Base-by-base conservation (phyloP, 352 stramenopile species). In the Globisporangium acanthophoron region DNA sequence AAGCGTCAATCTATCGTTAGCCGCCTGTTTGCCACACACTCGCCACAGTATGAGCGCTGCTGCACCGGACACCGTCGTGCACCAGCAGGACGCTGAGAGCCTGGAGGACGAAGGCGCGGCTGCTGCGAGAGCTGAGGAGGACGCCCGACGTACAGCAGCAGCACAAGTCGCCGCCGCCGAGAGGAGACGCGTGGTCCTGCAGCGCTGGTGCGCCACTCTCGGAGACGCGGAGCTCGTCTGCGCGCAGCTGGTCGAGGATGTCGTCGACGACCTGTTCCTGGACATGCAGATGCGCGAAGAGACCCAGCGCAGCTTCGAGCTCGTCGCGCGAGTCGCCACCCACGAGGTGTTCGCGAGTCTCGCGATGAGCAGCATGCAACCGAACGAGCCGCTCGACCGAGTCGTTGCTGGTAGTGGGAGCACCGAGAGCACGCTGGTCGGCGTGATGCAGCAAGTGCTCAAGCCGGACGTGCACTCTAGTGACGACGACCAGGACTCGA, bases 261-360 rank as follows among this genome's bases (percentile, higher is more conserved):
- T 76, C 6, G 37, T 80, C 13, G 55, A 66, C 21, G 69, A 66
- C n/a, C 72, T 85, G 33, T 85, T 85, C 16, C 29, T 69, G 27
- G 66, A 80, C 43, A 79, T 83, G 70, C 66, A 73, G 43, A 66
- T 78, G 21, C 54, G 56, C 7, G 48, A 66, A 3, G 64, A 80
- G 40, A 85, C 72, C 54, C 45, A 52, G 21, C 39, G 44, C 0
- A 52, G 69, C 4, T 71, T 85, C 52, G 21, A 52, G 18, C n/a
- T 44, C 6, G 60, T 71, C 2, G 53, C 62, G 7, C 52, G 29
- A 7, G 58, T 66, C 29, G 55, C 71, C 52, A 72, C 58, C 9
- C 18, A 37, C 0, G 52, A 69, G 55, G 54, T 60, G 43, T 76
- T 80, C 16, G 62, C 67, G 33, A 49, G 59, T 21, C 53, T 70